phyloP scores from a whole-genome alignment of 495 filamentous ascomycete species.

The Neurospora sp. region DNA sequence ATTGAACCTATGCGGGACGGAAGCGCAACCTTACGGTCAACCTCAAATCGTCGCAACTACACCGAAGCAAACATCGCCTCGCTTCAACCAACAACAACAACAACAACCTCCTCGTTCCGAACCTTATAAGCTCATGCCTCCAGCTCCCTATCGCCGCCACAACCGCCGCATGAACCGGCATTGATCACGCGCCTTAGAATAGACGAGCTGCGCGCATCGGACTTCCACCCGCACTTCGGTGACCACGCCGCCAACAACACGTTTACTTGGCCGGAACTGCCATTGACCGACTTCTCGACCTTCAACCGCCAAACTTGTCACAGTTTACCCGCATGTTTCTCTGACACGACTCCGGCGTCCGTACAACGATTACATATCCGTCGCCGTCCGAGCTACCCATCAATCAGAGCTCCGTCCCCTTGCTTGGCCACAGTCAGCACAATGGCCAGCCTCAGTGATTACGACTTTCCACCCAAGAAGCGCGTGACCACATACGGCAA shows the following conservation, averaged over 20 bases:
- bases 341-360: background rate
- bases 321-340: background rate
- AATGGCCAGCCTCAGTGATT: constrained; percentile 27
- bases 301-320: background rate
- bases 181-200: background rate
- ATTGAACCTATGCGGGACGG: background rate
- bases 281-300: background rate
- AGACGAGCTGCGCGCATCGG: background rate
- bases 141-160: background rate
- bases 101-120: background rate
- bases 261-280: background rate
- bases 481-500: constrained; percentile 33
- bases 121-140: background rate
- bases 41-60: background rate
- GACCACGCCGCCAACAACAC: background rate
- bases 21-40: background rate
- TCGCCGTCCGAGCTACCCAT: background rate
- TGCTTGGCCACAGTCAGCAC: background rate
- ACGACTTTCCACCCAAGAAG: constrained; percentile 27
- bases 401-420: background rate
- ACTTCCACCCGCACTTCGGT: background rate
- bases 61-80: background rate
- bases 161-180: background rate
- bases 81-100: background rate
- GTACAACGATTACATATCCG: background rate